Evolutionary conservation across 2,329 filamentous ascomycete genomes (phyloP), one percentile per base, ranked within the genome.

Genomic region (Coniochaeta pulveracea): DNA sequence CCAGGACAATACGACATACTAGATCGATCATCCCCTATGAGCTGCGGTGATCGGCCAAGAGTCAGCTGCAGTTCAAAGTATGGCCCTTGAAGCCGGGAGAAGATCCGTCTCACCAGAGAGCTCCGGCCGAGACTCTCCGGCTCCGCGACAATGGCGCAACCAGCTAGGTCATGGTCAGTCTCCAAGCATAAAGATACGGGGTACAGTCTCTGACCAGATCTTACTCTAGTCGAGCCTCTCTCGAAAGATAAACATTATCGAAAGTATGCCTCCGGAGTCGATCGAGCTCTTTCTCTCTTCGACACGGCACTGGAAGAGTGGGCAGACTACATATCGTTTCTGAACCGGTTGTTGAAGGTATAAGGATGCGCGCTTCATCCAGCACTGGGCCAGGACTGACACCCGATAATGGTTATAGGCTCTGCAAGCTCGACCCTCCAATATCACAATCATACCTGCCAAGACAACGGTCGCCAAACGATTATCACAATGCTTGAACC

Each of bases 271-370:
- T 75, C 80, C 31, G 82, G 77, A 37, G 79, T 98, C 43, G 89
- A 96, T 50, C 76, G 86, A 55, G 83, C 86, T 21, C 69, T 98
- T 40, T 74, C 82, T 28, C 69, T 94, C 21, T 98, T 95, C 62
- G 91, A 98, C 53, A 88, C 85, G 11, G 78, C 85, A 19, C 68
- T 95, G 45, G 86, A 96, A 59, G 91, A 98, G 75, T 98, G 91
- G 91, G 91, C 93, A 31, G 91, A 98, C 61, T 98, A 98, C 54
- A 98, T 98, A 49, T 94, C 89, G 12, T 98, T 96, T 54, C 63
- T 98, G 36, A 93, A 84, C 52, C 77, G 85, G 40, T 67, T 98
- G 31, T 66, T 94, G 40, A 96, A 95, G 75, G 85, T 88, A 54
- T 46, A 55, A 33, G 23, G 12, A 22, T n/a, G n/a, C 6, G 11